These are phyloP conservation scores for Fusarium acutatum DNA, from an alignment of 2,329 filamentous ascomycete genomes.

Conservation along the genomic window DNA sequence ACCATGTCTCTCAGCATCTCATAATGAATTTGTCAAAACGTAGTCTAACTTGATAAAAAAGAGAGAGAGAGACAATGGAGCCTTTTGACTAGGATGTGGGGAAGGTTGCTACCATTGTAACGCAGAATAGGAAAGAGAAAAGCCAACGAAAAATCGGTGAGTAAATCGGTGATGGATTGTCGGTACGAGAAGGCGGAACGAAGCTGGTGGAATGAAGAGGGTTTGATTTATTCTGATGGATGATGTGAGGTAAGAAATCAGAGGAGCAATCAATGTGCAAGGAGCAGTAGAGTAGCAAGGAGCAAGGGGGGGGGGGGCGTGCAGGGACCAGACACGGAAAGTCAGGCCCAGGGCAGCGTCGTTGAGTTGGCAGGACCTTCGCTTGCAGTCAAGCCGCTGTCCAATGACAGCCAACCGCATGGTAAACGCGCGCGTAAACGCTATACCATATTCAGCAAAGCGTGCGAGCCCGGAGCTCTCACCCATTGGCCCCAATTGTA, in stretches of 20 bases:
- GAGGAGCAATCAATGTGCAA: background rate
- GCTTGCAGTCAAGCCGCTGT: conserved; percentile 43
- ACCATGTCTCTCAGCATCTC: background rate
- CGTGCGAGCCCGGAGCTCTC: conserved; percentile 31
- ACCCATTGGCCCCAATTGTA: conserved; percentile 38
- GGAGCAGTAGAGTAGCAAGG: background rate
- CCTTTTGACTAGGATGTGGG: background rate
- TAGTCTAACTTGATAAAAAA: background rate
- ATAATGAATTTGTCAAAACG: background rate
- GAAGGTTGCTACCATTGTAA: background rate
- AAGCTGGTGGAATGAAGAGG: conserved; percentile 2
- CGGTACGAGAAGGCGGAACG: conserved; percentile 10
- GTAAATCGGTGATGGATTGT: conserved; percentile 7
- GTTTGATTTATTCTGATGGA: conserved; percentile 12
- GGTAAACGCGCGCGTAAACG: conserved; percentile 45
- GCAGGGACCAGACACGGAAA: conserved; percentile 1
- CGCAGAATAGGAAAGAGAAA: conserved; percentile 6
- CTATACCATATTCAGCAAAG: conserved; percentile 28
- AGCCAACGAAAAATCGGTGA: background rate
- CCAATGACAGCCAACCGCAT: conserved; percentile 40
- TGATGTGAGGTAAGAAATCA: conserved; percentile 16
- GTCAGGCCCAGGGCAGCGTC: conserved; percentile 5
- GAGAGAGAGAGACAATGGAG: background rate
- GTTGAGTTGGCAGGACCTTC: conserved; percentile 44
- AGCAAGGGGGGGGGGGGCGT: conserved; percentile 3